These are phyloP conservation scores for Noccaea bulbosa DNA, from an alignment of 345 rosid species.

Conservation along the genomic window DNA sequence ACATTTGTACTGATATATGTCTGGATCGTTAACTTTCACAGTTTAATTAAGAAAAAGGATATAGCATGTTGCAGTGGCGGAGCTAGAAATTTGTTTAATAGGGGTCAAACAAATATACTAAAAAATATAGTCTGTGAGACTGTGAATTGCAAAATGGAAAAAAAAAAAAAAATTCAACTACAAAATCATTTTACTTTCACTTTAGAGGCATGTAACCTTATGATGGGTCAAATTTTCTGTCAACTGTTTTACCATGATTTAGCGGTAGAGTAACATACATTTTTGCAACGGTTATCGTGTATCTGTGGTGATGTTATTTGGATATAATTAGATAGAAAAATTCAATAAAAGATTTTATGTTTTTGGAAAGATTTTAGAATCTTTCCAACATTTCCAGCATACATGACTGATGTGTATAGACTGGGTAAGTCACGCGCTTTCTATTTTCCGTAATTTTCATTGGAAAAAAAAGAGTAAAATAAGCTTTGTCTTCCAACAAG, in stretches of 20 bases:
- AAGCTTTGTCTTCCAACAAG: not conserved
- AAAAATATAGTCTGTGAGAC: too few relatives aligned
- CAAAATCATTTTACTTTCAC: too few relatives aligned
- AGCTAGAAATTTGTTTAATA: too few relatives aligned
- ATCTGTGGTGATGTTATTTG: not conserved
- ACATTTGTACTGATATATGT: too few relatives aligned
- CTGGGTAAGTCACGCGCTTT: conserved; percentile 13
- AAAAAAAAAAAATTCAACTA: too few relatives aligned
- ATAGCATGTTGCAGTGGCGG: too few relatives aligned
- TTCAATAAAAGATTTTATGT: not conserved
- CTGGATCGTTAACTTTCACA: not conserved
- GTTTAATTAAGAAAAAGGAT: too few relatives aligned
- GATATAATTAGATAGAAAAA: not conserved
- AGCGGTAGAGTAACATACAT: not conserved
- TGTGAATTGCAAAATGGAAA: too few relatives aligned
- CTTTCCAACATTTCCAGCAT: conserved; percentile 13
- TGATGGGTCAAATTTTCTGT: not conserved
- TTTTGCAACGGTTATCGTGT: not conserved
- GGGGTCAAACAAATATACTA: too few relatives aligned
- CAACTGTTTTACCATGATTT: not conserved
- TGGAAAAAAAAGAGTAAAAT: too few relatives aligned
- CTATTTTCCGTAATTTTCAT: conserved; percentile 7
- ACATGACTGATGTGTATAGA: conserved; percentile 20
- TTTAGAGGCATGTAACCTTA: too few relatives aligned
- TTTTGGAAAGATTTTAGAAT: not conserved